Base-by-base conservation (phyloP, 2,329 filamentous ascomycete species). In the Dichotomopilus funicola region DNA sequence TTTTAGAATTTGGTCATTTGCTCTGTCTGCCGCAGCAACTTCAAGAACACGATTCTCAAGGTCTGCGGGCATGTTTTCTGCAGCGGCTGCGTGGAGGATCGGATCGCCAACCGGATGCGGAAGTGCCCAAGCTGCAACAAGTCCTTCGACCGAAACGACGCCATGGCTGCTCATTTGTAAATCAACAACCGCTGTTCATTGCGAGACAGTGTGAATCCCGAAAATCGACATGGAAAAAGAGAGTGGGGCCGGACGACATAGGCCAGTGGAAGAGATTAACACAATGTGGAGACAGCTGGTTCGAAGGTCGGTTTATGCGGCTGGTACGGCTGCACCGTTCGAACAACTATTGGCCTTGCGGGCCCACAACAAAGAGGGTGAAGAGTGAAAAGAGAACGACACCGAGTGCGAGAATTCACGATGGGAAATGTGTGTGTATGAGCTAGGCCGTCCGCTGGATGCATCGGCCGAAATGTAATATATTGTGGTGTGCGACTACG, bases 41-140 rank as follows among this genome's bases (percentile, higher is more conserved):
- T 96, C 75, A 97, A 97, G 72, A 90, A 97, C 67, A 95, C 91
- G 0, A 87, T 87, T 8, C 81, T 99, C 70, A 95, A 94, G 73
- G 91, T 89, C 0, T 99, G 94, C 70, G 94, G 94, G 1, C 94
- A 99, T 71, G 82, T 95, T 49, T 96, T 97, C 71, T 99, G 94
- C 79, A 86, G 86, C 67, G 80, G 85, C 48, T 99, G 94, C 68
- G 88, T 97, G 31, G 89, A 96, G 61, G 88, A 95, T 66, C 86
- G 94, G 55, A 85, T 96, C 59, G 84, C 83, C 46, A 95, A 94
- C 66, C 88, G 94, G 38, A 91, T 92, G 74, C 83, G 94, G 63
- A 97, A 97, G 71, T 99, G 94, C 67, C 94, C 94, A 2, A 92
- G 89, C 64, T 99, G 95, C 77, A 90, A 88, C 65, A 88, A 88